phyloP scores from a whole-genome alignment of 2,329 filamentous ascomycete genomes.

The Metarhizium album region DNA sequence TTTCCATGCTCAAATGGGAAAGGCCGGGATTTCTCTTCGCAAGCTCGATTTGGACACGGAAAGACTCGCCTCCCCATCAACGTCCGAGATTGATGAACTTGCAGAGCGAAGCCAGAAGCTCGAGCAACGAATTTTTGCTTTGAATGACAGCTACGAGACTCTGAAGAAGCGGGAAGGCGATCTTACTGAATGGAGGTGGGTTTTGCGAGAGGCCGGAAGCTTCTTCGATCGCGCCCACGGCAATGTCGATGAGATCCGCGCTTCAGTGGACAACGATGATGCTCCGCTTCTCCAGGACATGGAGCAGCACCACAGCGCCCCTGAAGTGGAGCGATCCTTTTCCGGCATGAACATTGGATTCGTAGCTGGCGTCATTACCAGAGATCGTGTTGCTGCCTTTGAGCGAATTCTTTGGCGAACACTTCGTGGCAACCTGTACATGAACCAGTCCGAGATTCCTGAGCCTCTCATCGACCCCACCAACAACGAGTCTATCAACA shows the following conservation, averaged over 20 bases:
- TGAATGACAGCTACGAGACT: slow-evolving; percentile 98
- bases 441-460: slow-evolving; percentile 98
- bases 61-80: slow-evolving; percentile 75
- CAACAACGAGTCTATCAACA: slow-evolving; percentile 84
- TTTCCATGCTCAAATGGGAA: slow-evolving; percentile 94
- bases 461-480: slow-evolving; percentile 85
- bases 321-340: slow-evolving; percentile 74
- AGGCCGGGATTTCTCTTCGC: slow-evolving; percentile 72
- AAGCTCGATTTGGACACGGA: slow-evolving; percentile 87
- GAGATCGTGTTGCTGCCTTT: slow-evolving; percentile 88
- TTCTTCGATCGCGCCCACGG: slow-evolving; percentile 97
- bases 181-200: slow-evolving; percentile 96
- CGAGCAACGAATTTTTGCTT: slow-evolving; percentile 78
- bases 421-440: slow-evolving; percentile 93
- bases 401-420: slow-evolving; percentile 97
- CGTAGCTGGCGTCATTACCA: slow-evolving; percentile 87
- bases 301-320: slow-evolving; percentile 62
- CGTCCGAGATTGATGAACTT: slow-evolving; percentile 92
- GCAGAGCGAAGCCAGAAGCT: slow-evolving; percentile 85
- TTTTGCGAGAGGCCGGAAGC: slow-evolving; percentile 86
- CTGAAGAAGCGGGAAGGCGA: slow-evolving; percentile 96
- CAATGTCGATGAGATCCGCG: slow-evolving; percentile 91
- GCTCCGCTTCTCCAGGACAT: slow-evolving; percentile 88
- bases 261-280: slow-evolving; percentile 82
- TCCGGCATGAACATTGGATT: slow-evolving; percentile 99